Base-by-base conservation (phyloP, 108 stramenopile species). In the Cyclotella sp. region DNA sequence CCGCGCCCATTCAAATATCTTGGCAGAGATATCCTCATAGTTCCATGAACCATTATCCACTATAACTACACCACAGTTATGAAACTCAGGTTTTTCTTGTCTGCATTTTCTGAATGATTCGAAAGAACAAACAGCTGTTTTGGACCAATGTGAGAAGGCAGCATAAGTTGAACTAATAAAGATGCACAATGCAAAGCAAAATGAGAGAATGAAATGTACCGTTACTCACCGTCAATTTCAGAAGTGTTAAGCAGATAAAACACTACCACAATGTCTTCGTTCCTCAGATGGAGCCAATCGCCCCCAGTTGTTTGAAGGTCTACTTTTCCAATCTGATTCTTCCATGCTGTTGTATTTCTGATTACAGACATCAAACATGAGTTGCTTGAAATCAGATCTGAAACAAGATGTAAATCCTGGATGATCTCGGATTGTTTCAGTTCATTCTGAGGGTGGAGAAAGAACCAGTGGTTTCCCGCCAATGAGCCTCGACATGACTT, bases 371-470 rank as follows among this genome's bases (percentile, higher is more conserved):
- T 51, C 3, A 24, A 57, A 14, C 11, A 12, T 27, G 14, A 43
- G 7, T 55, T 55, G 53, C 52, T 68, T 8, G 70, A 57, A 26
- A 70, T 30, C 16, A 41, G 5, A 70, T 70, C 70, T 3, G 58
- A 57, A 27, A 70, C 41, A 41, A 70, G 27, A 70, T 27, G 52
- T 8, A 70, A 40, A 39, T 43, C 16, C 15, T 42, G 40, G 18
- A 42, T 41, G 22, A 39, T 15, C 18, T 30, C n/a, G 2, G 19
- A 1, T 16, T 55, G 26, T 45, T 70, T 70, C 44, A 57, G 15
- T 29, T 57, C 55, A 34, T 70, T 70, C 57, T 43, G 70, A 10
- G 70, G 70, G 29, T 70, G 70, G 16, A 70, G 43, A 28, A 70
- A 70, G 70, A 70, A 70, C 27, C 52, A 70, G 41, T 27, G 55